A percentile compares a stretch with the other conserved stretches of the same genome.
phyloP scores from a whole-genome alignment of 805 yeast species.

The Wickerhamiella domercqiae region DNA sequence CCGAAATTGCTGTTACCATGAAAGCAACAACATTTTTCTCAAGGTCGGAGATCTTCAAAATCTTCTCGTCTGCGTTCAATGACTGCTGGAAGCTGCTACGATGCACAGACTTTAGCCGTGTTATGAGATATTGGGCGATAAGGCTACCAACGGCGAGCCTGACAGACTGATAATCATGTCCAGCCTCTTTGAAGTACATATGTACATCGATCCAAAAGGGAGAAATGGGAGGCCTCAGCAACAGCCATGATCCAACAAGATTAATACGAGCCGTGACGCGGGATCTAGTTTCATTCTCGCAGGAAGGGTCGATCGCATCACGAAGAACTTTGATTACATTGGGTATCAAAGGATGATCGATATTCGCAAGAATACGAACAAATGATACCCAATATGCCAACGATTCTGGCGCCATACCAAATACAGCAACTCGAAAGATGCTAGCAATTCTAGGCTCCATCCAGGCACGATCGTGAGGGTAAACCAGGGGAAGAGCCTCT shows the following conservation, averaged over 20 bases:
- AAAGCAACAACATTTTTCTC: background rate
- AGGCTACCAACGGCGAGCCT: constrained; percentile 26
- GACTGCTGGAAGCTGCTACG: too few relatives aligned
- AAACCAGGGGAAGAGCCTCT: constrained; percentile 7
- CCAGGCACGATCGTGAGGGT: background rate
- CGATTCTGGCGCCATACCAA: constrained; percentile 60
- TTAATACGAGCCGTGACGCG: too few relatives aligned
- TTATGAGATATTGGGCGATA: background rate
- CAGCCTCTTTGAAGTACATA: too few relatives aligned
- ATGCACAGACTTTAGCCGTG: too few relatives aligned
- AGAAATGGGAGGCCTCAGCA: too few relatives aligned
- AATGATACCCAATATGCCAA: constrained; percentile 66
- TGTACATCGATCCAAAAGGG: too few relatives aligned
- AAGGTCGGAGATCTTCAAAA: background rate
- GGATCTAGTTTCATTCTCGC: too few relatives aligned
- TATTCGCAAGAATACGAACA: constrained; percentile 44
- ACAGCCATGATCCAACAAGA: too few relatives aligned
- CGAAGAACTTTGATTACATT: too few relatives aligned
- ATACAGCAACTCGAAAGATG: constrained; percentile 28
- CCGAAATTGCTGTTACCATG: constrained; percentile 3
- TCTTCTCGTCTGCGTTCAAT: too few relatives aligned
- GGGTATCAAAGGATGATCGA: constrained; percentile 45
- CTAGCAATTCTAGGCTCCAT: constrained; percentile 3
- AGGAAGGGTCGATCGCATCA: too few relatives aligned
- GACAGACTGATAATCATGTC: constrained; percentile 60